phyloP scores from a whole-genome alignment of 176 grass and related monocot genomes.

The Olyra latifolia region DNA sequence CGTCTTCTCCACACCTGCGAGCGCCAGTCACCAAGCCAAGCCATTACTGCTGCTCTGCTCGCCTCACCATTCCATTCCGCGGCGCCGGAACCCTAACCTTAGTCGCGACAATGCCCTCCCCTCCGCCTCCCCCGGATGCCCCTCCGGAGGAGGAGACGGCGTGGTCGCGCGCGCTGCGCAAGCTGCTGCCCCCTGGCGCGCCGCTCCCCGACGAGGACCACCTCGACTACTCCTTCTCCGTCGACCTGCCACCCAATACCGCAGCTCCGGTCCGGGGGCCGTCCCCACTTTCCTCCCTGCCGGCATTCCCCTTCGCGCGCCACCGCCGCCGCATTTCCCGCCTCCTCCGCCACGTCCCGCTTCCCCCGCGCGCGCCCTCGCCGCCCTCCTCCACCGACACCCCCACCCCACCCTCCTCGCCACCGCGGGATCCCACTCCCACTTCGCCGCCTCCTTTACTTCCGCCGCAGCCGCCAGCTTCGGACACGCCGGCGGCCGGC shows the following conservation, averaged over 20 bases:
- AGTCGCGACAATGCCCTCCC: not conserved
- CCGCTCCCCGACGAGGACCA: conserved; percentile 53
- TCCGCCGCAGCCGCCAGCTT: not conserved
- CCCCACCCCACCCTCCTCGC: not conserved
- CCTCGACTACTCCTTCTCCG: conserved; percentile 53
- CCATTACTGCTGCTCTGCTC: not conserved
- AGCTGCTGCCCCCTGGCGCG: conserved; percentile 54
- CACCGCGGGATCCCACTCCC: not conserved
- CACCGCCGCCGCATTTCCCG: conserved; percentile 32
- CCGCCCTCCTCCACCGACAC: conserved; percentile 39
- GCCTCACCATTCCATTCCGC: too few relatives aligned
- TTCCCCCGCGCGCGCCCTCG: not conserved
- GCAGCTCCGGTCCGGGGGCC: not conserved
- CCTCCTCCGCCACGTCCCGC: not conserved
- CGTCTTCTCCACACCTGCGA: too few relatives aligned
- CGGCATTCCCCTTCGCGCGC: not conserved
- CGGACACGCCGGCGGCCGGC: conserved; percentile 28
- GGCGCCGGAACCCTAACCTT: too few relatives aligned
- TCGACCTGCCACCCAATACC: conserved; percentile 44
- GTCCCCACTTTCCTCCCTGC: not conserved
- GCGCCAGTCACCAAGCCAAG: too few relatives aligned
- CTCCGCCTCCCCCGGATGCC: not conserved
- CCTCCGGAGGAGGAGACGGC: not conserved
- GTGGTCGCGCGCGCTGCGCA: conserved; percentile 33
- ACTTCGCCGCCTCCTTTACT: not conserved